Conservation (phyloP, 768 basidiomycete genomes). For the Hydnomerulius pinastri region DNA sequence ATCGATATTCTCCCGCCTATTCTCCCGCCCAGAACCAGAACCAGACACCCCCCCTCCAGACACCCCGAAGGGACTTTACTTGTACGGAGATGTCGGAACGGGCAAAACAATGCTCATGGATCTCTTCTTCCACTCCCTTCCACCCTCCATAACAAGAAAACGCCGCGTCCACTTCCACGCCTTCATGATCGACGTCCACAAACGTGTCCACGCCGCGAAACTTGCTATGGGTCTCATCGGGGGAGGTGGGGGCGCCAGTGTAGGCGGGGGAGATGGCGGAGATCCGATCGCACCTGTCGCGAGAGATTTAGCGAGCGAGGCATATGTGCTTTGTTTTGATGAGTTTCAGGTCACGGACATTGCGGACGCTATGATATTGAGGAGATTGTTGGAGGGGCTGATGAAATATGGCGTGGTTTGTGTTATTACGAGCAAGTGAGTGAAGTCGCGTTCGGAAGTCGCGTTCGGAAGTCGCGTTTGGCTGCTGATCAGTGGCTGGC, state of each 20-base stretch:
- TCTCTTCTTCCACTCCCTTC: conserved; percentile 86
- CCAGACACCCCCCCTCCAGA: conserved; percentile 43
- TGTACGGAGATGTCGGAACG: conserved; percentile 95
- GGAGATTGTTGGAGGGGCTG: conserved; percentile 85
- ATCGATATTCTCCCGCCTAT: conserved; percentile 28
- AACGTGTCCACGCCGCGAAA: conserved; percentile 84
- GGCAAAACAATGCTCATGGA: conserved; percentile 99
- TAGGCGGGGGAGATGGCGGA: conserved; percentile 39
- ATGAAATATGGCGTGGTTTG: conserved; percentile 88
- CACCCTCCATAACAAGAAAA: conserved; percentile 63
- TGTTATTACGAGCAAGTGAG: conserved; percentile 97
- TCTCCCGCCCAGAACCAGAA: conserved; percentile 25
- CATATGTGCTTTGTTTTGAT: conserved; percentile 90
- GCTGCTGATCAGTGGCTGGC: background rate
- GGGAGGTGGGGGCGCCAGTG: conserved; percentile 26
- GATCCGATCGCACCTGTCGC: conserved; percentile 90
- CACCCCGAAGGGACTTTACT: conserved; percentile 86
- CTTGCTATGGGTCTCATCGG: conserved; percentile 63
- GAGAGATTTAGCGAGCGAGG: conserved; percentile 80
- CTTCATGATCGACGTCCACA: conserved; percentile 99
- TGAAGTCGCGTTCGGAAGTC: conserved; percentile 8
- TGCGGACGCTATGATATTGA: conserved; percentile 96
- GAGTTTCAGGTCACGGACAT: conserved; percentile 99
- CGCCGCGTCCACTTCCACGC: conserved; percentile 97
- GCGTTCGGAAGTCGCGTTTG: background rate